Percentiles rank a stretch among this genome's conserved stretches.
These are phyloP conservation scores for Macrophomina phaseolina DNA, from an alignment of 2,329 filamentous ascomycete genomes.

Conservation along the genomic window DNA sequence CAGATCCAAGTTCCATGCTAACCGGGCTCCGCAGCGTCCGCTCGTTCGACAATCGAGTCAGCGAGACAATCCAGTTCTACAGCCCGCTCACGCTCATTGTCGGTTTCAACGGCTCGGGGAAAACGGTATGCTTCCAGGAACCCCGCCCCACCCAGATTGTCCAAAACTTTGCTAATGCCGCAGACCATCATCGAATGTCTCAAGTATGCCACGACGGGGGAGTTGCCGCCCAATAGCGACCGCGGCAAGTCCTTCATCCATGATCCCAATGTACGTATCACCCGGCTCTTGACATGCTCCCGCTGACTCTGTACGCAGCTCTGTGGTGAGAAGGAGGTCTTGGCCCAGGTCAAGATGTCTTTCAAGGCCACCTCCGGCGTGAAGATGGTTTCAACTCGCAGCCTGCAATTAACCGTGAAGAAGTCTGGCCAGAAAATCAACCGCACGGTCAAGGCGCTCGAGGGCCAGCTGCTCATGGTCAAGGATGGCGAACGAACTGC, in stretches of 20 bases:
- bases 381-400: constrained; percentile 83
- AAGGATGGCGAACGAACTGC: constrained; percentile 80
- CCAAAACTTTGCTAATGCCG: constrained; percentile 21
- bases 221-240: constrained; percentile 87
- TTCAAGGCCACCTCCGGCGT: constrained; percentile 81
- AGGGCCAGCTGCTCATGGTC: constrained; percentile 75
- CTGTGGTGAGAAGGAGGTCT: constrained; percentile 82
- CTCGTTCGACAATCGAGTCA: constrained; percentile 78
- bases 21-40: constrained; percentile 59
- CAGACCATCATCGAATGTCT: constrained; percentile 96
- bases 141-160: not conserved
- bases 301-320: constrained; percentile 55
- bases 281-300: not conserved
- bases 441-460: constrained; percentile 80
- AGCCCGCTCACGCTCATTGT: constrained; percentile 95
- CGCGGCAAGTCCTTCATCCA: constrained; percentile 93
- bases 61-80: constrained; percentile 84
- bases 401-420: constrained; percentile 83
- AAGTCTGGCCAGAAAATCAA: constrained; percentile 60
- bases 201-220: constrained; percentile 95
- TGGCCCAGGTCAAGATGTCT: constrained; percentile 88
- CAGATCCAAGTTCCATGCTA: not conserved
- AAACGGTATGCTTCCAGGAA: constrained; percentile 64
- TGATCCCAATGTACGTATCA: constrained; percentile 77
- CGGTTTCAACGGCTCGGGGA: constrained; percentile 95